Base-by-base conservation (phyloP, 495 filamentous ascomycete genomes). In the Penicillium argentinense region DNA sequence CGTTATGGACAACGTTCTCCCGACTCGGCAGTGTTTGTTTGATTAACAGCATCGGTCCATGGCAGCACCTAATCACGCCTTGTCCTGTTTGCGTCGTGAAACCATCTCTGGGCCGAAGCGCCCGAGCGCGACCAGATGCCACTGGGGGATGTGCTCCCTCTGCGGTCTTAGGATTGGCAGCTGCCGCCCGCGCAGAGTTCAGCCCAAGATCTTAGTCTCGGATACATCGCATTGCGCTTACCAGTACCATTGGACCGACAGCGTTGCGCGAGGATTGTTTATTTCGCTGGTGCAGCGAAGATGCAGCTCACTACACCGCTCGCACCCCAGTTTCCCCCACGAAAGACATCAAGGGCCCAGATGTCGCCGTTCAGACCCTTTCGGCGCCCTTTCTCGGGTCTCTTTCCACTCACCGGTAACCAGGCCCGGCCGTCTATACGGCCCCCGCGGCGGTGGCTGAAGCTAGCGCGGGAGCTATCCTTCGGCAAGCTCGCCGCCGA, bases 151-250 rank as follows among this genome's bases (percentile, higher is more conserved):
- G 16, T 23, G 12, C 25, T 11, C 5, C 5, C 11, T 41, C 17
- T 8, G n/a, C n/a, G n/a, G n/a, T 39, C 17, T 25, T 26, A 18
- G 36, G 53, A 52, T 49, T 53, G 49, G 44, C 45, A 56, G 44
- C 36, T 34, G 39, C 18, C 9, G n/a, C 13, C 42, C 24, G 33
- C 26, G 33, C 26, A 59, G 32, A 51, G 55, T 54, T 59, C 52
- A 54, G 52, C 49, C 52, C 34, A 46, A 49, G 47, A 57, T 53
- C 51, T 51, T 49, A 51, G 47, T 53, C 39, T 50, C 30, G 21
- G 34, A 32, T 22, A 42, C 30, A 27, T 45, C 45, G 13, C 17
- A n/a, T n/a, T 39, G 52, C 40, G 40, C 47, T 49, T 59, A 46
- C 38, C 21, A 5, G 12, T 28, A 28, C 25, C n/a, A n/a, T n/a